A percentile compares a stretch with the other conserved stretches of the same genome.
Evolutionary conservation across 1,139 yeast genomes (phyloP).

Genomic region (Lodderomyces pseudojiufengensis): DNA sequence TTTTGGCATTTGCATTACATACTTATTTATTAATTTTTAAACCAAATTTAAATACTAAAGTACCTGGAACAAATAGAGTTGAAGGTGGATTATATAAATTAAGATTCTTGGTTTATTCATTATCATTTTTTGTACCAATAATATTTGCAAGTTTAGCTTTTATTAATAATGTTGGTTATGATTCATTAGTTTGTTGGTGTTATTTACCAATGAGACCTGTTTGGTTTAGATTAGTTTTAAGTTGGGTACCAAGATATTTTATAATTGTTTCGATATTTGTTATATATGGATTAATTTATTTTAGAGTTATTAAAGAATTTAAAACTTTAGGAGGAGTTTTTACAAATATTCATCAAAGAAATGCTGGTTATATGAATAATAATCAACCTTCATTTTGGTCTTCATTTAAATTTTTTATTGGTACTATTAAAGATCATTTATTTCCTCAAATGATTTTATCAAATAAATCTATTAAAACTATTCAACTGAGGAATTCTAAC

Average conservation of each 20-base stretch:
- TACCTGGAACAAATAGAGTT: constrained; percentile 33
- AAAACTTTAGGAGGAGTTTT: constrained; percentile 48
- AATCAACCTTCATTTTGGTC: constrained; percentile 35
- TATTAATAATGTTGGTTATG: constrained; percentile 51
- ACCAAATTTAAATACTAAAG: constrained; percentile 48
- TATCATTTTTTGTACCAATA: constrained; percentile 60
- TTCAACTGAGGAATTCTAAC: background rate
- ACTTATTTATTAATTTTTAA: constrained; percentile 70
- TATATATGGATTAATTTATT: constrained; percentile 68
- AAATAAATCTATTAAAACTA: constrained; percentile 11
- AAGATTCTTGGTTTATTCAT: constrained; percentile 56
- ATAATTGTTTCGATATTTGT: constrained; percentile 60
- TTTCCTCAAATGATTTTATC: constrained; percentile 33
- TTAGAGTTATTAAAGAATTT: constrained; percentile 65
- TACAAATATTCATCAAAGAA: constrained; percentile 25
- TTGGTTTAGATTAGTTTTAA: constrained; percentile 71
- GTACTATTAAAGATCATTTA: constrained; percentile 20
- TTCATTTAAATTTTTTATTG: constrained; percentile 30
- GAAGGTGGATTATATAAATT: constrained; percentile 76
- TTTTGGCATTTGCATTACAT: constrained; percentile 78
- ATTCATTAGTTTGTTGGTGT: constrained; percentile 72
- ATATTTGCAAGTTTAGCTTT: constrained; percentile 74
- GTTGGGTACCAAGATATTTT: constrained; percentile 81
- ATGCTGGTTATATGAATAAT: constrained; percentile 7
- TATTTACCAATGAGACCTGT: constrained; percentile 69